Evolutionary conservation across 805 yeast species (phyloP).

Genomic region (Peterozyma toletana): DNA sequence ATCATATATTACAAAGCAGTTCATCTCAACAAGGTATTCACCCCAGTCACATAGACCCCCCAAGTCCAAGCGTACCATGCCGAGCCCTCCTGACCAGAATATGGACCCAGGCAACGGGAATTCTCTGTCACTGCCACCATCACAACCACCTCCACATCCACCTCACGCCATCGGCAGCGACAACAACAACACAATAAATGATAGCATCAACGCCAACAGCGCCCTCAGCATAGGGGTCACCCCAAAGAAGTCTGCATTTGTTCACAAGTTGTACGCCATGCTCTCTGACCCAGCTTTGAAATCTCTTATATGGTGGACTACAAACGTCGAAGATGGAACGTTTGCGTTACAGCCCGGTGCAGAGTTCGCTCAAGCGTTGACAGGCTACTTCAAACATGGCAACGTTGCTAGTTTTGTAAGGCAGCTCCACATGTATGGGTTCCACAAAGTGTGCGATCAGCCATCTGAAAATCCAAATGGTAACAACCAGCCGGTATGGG

Average conservation of each 20-base stretch:
- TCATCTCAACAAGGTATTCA: too few relatives aligned
- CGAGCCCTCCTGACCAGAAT: too few relatives aligned
- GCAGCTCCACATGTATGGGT: slow-evolving; percentile 94
- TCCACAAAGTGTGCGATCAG: slow-evolving; percentile 67
- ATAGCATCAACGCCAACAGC: not conserved
- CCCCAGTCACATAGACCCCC: too few relatives aligned
- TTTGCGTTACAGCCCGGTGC: slow-evolving; percentile 61
- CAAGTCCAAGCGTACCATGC: too few relatives aligned
- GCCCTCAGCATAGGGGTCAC: not conserved
- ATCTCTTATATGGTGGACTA: slow-evolving; percentile 59
- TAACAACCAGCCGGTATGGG: slow-evolving; percentile 36
- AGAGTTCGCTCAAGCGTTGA: slow-evolving; percentile 52
- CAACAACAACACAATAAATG: not conserved
- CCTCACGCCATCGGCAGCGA: too few relatives aligned
- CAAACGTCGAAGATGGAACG: slow-evolving; percentile 37
- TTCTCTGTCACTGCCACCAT: not conserved
- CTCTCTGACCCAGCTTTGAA: slow-evolving; percentile 44
- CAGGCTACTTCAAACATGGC: slow-evolving; percentile 87
- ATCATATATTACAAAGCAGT: too few relatives aligned
- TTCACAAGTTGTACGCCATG: slow-evolving; percentile 58
- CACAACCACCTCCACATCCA: not conserved
- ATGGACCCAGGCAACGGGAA: not conserved
- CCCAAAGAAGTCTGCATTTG: slow-evolving; percentile 51
- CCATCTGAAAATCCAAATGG: slow-evolving; percentile 8
- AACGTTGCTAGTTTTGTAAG: slow-evolving; percentile 91